A percentile compares a stretch with the other conserved stretches of the same genome.
Evolutionary conservation across 1,284 basidiomycete species (phyloP).

Genomic region (Phellopilus nigrolimitatus): DNA sequence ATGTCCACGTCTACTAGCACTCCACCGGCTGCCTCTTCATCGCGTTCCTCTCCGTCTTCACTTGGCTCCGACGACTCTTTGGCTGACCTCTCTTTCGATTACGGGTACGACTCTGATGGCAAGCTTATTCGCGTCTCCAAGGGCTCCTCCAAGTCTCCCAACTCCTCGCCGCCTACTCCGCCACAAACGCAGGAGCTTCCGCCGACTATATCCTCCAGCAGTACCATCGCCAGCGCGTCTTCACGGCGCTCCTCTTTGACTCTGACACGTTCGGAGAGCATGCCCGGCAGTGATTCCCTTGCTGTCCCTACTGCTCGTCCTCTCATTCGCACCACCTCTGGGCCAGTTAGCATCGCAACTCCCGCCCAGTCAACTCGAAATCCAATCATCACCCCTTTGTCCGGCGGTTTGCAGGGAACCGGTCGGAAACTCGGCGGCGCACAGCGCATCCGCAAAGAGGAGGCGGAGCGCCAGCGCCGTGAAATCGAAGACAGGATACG

Average conservation of each 20-base stretch:
- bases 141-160: conserved; percentile 7
- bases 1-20: conserved; percentile 10
- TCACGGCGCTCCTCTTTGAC: conserved; percentile 16
- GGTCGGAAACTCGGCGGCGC: conserved; percentile 17
- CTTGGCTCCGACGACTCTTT: conserved; percentile 12
- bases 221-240: neutral
- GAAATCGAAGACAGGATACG: conserved; percentile 18
- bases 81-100: conserved; percentile 20
- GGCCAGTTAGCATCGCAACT: conserved; percentile 10
- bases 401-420: conserved; percentile 14
- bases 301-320: conserved; percentile 1
- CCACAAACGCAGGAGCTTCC: conserved; percentile 3
- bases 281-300: conserved; percentile 14
- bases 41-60: conserved; percentile 4
- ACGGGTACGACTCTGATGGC: conserved; percentile 14
- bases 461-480: conserved; percentile 18
- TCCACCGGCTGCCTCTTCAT: conserved; percentile 1
- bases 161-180: conserved; percentile 16
- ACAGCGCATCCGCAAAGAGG: conserved; percentile 18
- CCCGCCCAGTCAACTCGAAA: neutral
- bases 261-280: conserved; percentile 20
- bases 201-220: neutral
- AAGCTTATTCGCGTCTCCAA: conserved; percentile 19
- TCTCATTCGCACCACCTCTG: conserved; percentile 16
- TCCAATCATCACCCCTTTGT: conserved; percentile 7